Base-by-base conservation (phyloP, 805 yeast genomes). In the Metschnikowia vanudenii region DNA sequence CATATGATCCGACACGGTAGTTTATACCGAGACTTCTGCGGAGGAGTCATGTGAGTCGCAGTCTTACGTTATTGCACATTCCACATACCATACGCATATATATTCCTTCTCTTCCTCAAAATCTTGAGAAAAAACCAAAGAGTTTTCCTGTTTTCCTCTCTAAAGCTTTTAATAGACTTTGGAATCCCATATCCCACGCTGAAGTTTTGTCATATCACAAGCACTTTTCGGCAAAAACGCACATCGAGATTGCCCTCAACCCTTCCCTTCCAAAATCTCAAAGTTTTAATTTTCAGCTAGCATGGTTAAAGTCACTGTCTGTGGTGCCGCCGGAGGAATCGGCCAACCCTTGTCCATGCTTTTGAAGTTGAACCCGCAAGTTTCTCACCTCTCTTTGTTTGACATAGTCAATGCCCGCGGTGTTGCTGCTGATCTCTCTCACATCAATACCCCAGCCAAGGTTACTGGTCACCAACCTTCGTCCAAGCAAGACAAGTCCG, bases 261-360 rank as follows among this genome's bases (percentile, higher is more conserved):
- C 7, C 24, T 30, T 16, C 40, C 33, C 33, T 19, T 5, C 24
- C 22, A 26, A 26, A 28, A 24, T 11, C 40, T 16, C 33, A 26
- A 3, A 24, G 14, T n/a, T 37, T 16, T 24, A 26, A 26, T 26
- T 17, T 26, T 37, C 28, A 37, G 32, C 29, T 14, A 37, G 12
- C 9, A 69, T 67, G 69, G 73, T 69, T 39, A 73, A 73, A 63
- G 77, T 73, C 47, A 73, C 77, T 32, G 76, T 73, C 42, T 72
- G 75, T 53, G 77, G 77, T 36, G 77, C 76, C 37, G 77, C 77
- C 42, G 77, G 77, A 45, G 77, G 77, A 39, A 73, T 73, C 51
- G 77, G 77, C 43, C 77, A 73, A 56, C 77, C 77, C 17, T 65
- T 73, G 44, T 72, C 76, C 11, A 62, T 72, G 45, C 63, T 73